Evolutionary conservation across 2,329 filamentous ascomycete species (phyloP).

Genomic region (Sporothrix variecibatus): DNA sequence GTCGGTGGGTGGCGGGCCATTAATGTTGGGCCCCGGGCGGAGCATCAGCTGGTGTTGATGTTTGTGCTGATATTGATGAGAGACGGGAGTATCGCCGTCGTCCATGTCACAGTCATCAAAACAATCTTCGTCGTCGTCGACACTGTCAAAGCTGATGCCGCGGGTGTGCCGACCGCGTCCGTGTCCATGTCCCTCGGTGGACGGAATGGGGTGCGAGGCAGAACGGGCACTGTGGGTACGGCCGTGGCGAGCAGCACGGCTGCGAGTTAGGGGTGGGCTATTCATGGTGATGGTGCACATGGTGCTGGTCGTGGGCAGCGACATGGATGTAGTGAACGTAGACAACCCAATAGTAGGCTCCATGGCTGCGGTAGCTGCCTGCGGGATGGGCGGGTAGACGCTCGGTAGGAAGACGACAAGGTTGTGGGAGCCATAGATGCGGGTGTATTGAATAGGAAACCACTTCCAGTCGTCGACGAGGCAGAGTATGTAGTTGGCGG

Average conservation of each 20-base stretch:
- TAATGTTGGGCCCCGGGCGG: background rate
- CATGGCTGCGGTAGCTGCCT: background rate
- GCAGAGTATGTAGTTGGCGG: background rate
- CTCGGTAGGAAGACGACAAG: background rate
- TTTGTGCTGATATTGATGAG: background rate
- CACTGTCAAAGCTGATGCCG: background rate
- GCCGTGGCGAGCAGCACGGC: background rate
- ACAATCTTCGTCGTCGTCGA: background rate
- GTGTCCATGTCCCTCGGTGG: background rate
- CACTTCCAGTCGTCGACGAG: background rate
- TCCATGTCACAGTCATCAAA: background rate
- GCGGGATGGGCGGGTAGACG: background rate
- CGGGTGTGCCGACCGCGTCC: background rate
- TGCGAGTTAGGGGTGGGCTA: constrained; percentile 12
- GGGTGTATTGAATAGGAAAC: too few species aligned
- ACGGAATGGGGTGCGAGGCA: background rate
- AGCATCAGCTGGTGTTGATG: background rate
- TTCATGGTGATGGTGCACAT: background rate
- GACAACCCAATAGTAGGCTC: background rate
- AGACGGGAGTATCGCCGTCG: background rate
- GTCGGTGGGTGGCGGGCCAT: constrained; percentile 23
- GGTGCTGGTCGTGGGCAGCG: background rate
- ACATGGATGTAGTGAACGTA: background rate
- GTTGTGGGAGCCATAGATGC: background rate
- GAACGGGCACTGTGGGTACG: background rate